These are phyloP conservation scores for Apiospora phragmitis DNA, from an alignment of 2,329 filamentous ascomycete genomes.

Conservation along the genomic window DNA sequence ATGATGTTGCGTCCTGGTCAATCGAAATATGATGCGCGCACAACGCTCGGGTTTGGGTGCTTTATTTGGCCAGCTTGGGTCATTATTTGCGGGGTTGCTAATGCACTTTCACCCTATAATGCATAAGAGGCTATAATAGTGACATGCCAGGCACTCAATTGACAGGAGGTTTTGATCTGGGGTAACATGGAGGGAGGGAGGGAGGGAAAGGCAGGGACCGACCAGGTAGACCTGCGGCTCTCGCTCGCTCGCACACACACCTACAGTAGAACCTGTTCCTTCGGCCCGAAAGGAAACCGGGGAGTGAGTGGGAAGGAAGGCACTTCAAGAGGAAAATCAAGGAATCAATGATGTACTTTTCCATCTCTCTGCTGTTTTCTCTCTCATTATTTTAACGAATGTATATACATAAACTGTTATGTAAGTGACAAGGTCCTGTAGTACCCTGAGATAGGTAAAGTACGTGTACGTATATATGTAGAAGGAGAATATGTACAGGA, in stretches of 20 bases:
- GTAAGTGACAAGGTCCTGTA: too few relatives aligned
- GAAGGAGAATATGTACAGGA: not conserved
- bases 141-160: not conserved
- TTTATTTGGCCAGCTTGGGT: not conserved
- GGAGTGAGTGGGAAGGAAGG: not conserved
- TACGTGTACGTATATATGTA: not conserved
- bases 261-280: not conserved
- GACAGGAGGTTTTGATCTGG: not conserved
- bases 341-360: not conserved
- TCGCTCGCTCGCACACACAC: not conserved
- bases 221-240: not conserved
- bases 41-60: not conserved
- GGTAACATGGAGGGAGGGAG: slow-evolving; percentile 1
- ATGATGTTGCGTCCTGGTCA: slow-evolving; percentile 1
- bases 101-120: not conserved
- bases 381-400: not conserved
- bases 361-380: not conserved
- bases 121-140: not conserved
- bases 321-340: not conserved
- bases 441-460: not conserved
- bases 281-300: not conserved
- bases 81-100: not conserved
- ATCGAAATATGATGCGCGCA: slow-evolving; percentile 2
- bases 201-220: not conserved
- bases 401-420: not conserved